Conservation (phyloP, 2,329 filamentous ascomycete genomes). For the Beauveria sp. region DNA sequence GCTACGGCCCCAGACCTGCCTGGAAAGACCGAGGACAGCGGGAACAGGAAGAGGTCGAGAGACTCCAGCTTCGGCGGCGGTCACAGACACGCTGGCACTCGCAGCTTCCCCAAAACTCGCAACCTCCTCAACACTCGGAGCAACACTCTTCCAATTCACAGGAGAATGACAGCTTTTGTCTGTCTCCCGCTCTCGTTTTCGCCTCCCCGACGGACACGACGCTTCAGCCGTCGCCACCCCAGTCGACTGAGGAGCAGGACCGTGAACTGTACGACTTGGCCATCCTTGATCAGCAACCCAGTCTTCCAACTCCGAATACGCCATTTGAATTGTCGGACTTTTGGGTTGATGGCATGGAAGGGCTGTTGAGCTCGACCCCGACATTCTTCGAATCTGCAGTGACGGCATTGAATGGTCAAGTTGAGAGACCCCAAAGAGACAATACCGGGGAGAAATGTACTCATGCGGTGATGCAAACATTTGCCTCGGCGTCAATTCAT, state of each 20-base stretch:
- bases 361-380: neutral
- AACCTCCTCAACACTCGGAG: neutral
- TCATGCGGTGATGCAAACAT: neutral
- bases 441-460: no score
- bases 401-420: neutral
- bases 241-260: neutral
- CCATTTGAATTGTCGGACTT: neutral
- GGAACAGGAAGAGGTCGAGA: conserved; percentile 6
- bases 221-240: neutral
- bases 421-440: neutral
- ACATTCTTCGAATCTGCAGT: neutral
- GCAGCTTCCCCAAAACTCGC: neutral
- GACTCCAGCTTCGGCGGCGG: neutral
- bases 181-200: neutral
- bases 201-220: neutral
- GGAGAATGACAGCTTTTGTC: neutral
- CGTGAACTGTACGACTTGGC: neutral
- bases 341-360: neutral
- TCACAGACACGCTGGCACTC: neutral
- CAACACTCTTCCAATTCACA: neutral
- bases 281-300: neutral
- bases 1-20: conserved; percentile 4
- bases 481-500: neutral
- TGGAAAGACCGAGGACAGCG: conserved; percentile 8
- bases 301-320: neutral